Base-by-base conservation (phyloP, 352 stramenopile genomes). In the Hyphochytrium catenoides region DNA sequence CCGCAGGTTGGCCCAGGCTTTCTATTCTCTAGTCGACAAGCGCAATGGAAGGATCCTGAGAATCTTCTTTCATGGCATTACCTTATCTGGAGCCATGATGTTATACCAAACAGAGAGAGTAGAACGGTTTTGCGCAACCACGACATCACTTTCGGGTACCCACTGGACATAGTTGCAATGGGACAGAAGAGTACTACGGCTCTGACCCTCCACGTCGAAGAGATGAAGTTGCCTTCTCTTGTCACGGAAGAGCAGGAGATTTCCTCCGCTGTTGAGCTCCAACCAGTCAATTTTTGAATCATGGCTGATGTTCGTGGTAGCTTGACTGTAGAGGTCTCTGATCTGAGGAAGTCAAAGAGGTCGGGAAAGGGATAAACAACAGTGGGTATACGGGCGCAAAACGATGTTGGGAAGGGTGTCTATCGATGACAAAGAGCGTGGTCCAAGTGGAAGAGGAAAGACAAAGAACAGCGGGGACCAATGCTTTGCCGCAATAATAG, bases 91-190 rank as follows among this genome's bases (percentile, higher is more conserved):
- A 3, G 70, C 59, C 26, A 70, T 68, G 34, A 95, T 92, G 42
- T 93, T 94, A 63, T 94, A 95, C 83, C 83, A 95, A 16, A 95
- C 75, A 20, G 73, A 91, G 5, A 94, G 40, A 31, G 76, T 89
- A 7, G 50, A 56, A 15, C 79, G 68, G 46, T 85, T 91, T 45
- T 95, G 82, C 4, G 83, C 79, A 5, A 94, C 83, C 2, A 95
- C 75, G 5, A 95, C 83, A 43, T 95, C 79, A 36, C 65, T 90
- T 21, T 86, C 68, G n/a, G 82, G 83, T 6, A 94, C 82, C 83
- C 83, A 94, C 51, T 95, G 79, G 26, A 94, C 82, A 48, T 94
- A 95, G 43, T 77, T 91, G 57, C 77, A 93, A 54, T 90, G 90
- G 41, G 81, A 90, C 14, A 94, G 60, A 25, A 94, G 48, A 9